Percentiles rank a stretch among this genome's conserved stretches.
Conservation (phyloP, 164 flowering plant species). For the Aristolochia californica region DNA sequence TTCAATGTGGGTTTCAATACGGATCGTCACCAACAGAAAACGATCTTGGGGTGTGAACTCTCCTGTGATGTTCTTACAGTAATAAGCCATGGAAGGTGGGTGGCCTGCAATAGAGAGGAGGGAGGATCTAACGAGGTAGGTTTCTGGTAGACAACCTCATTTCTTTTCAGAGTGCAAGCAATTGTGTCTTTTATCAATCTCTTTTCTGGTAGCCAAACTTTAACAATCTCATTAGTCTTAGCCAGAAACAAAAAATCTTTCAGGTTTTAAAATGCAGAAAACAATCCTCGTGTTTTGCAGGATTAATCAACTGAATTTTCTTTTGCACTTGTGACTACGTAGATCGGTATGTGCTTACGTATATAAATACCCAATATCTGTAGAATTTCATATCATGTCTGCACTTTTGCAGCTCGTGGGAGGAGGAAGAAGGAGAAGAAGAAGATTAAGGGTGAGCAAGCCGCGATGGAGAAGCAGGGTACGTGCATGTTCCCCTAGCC, state of each 20-base stretch:
- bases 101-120: slow-evolving; percentile 2
- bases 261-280: neutral
- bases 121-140: neutral
- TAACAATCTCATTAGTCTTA: neutral
- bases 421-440: neutral
- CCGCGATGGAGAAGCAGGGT: slow-evolving; percentile 15
- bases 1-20: too few species aligned
- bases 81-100: slow-evolving; percentile 4
- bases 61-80: too few species aligned
- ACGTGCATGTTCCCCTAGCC: slow-evolving; percentile 1
- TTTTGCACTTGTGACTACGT: too few species aligned
- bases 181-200: neutral
- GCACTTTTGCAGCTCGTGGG: neutral
- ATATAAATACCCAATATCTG: neutral
- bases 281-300: neutral
- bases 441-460: neutral
- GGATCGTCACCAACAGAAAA: too few species aligned
- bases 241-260: neutral
- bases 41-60: too few species aligned
- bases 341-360: too few species aligned
- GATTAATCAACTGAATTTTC: neutral
- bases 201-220: slow-evolving; percentile 8
- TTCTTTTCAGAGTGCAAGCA: slow-evolving; percentile 1
- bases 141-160: slow-evolving; percentile 6
- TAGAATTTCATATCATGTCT: neutral